A percentile compares a stretch with the other conserved stretches of the same genome.
Evolutionary conservation across 2,329 filamentous ascomycete genomes (phyloP).

Genomic region (Stagonosporopsis chrysanthemi): DNA sequence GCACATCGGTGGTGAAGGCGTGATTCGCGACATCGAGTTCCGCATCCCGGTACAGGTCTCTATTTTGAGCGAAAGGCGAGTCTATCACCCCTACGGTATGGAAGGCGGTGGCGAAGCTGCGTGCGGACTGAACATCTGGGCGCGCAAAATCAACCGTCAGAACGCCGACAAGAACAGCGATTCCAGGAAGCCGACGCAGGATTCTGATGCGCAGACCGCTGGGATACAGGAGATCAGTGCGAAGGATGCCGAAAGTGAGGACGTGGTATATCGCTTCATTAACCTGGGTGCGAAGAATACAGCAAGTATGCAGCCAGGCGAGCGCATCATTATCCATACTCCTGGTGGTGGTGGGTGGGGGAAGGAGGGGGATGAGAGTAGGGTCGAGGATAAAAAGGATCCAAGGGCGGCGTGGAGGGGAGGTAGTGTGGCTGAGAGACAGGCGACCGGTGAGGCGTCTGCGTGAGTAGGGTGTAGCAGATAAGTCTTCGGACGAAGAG

Average conservation of each 20-base stretch:
- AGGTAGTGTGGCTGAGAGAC: slow-evolving; percentile 64
- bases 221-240: slow-evolving; percentile 41
- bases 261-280: slow-evolving; percentile 66
- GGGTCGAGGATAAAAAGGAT: slow-evolving; percentile 61
- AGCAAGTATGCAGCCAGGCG: slow-evolving; percentile 76
- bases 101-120: slow-evolving; percentile 80
- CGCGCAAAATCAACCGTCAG: slow-evolving; percentile 66
- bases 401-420: slow-evolving; percentile 66
- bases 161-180: slow-evolving; percentile 36
- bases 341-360: slow-evolving; percentile 85
- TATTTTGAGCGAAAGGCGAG: slow-evolving; percentile 78
- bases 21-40: slow-evolving; percentile 82
- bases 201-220: slow-evolving; percentile 48
- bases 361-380: slow-evolving; percentile 63
- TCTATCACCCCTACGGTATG: slow-evolving; percentile 81
- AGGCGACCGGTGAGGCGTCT: slow-evolving; percentile 60
- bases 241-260: slow-evolving; percentile 44
- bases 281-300: slow-evolving; percentile 83
- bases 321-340: slow-evolving; percentile 78
- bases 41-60: slow-evolving; percentile 78
- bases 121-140: slow-evolving; percentile 87
- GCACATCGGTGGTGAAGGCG: slow-evolving; percentile 77
- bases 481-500: too few species aligned
- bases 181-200: slow-evolving; percentile 30
- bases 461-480: slow-evolving; percentile 21